Base-by-base conservation (phyloP, 306 rosid genomes). In the Cucurbita maxima region DNA sequence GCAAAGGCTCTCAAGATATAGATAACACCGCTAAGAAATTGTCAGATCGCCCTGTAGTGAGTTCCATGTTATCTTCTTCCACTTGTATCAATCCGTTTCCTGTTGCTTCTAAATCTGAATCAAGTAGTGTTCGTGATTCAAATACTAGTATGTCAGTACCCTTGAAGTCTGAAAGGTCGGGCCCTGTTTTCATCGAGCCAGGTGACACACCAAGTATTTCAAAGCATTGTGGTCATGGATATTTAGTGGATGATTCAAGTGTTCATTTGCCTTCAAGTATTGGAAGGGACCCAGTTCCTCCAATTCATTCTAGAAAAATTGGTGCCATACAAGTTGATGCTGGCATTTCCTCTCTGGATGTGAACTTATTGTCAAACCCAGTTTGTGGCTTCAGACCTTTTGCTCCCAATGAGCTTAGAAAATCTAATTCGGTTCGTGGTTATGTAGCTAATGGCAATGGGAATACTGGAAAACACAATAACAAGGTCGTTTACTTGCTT, bases 361-460 rank as follows among this genome's bases (percentile, higher is more conserved):
- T 82, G 34, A 85, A 70, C 72, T 80, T 86, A 75, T 79, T 34
- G 20, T 48, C 76, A 69, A 89, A 81, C 82, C 79, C 86, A 37
- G 83, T 76, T 83, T 79, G 77, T 81, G 96, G 85, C 73, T 83
- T 87, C 81, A 91, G 79, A 86, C 77, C 91, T 50, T 86, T 96
- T 66, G 95, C 89, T 50, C 78, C 73, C 55, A 89, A 84, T 80
- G 97, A 91, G 82, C 82, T 94, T 59, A 86, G 78, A 82, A 96
- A 87, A 82, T 79, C 97, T 51, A 91, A 85, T 82, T 84, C 89
- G 19, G 87, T 88, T 72, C 80, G 51, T 76, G 52, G 72, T 70
- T 76, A 81, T 3, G 18, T 71, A 54, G 76, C 83, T 30, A 71
- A 43, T 77, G 88, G 85, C 75, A 64, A 75, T 72, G 91, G 85